A percentile compares a stretch with the other conserved stretches of the same genome.
These are phyloP conservation scores for Jimgerdemannia lactiflua DNA, from an alignment of 192 early-diverging fungal species.

Conservation along the genomic window DNA sequence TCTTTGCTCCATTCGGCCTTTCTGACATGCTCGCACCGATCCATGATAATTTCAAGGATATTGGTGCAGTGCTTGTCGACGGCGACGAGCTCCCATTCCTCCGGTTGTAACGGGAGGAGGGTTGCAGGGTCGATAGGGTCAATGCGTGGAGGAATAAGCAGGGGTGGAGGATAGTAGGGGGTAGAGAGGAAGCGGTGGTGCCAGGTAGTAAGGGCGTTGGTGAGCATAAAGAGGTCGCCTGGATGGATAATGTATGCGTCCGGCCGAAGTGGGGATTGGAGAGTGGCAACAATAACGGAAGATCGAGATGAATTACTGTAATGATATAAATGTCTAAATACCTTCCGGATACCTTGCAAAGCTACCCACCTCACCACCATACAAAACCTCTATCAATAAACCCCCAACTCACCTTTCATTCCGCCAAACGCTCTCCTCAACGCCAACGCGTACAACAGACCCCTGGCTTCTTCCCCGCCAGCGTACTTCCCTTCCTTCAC, in stretches of 20 bases:
- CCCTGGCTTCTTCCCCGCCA: not conserved
- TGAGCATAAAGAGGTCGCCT: not conserved
- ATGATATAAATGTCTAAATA: no score
- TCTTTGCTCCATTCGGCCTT: not conserved
- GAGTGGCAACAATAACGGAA: not conserved
- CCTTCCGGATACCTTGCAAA: no score
- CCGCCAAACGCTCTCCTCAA: slow-evolving; percentile 1
- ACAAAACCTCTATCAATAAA: not conserved
- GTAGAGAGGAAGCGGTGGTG: not conserved
- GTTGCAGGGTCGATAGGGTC: not conserved
- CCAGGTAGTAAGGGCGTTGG: slow-evolving; percentile 3
- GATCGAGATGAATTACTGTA: no score
- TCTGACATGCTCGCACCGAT: not conserved
- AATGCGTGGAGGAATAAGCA: not conserved
- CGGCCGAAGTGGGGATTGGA: not conserved
- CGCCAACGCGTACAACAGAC: not conserved
- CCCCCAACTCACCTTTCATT: not conserved
- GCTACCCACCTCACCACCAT: no score
- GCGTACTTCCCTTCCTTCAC: not conserved
- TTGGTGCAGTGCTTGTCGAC: not conserved
- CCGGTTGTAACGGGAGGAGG: not conserved
- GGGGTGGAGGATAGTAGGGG: not conserved
- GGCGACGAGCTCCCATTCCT: slow-evolving; percentile 1
- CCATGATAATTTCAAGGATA: not conserved
- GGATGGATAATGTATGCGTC: not conserved